phyloP scores from a whole-genome alignment of 768 basidiomycete species.

The Suillus weaverae region DNA sequence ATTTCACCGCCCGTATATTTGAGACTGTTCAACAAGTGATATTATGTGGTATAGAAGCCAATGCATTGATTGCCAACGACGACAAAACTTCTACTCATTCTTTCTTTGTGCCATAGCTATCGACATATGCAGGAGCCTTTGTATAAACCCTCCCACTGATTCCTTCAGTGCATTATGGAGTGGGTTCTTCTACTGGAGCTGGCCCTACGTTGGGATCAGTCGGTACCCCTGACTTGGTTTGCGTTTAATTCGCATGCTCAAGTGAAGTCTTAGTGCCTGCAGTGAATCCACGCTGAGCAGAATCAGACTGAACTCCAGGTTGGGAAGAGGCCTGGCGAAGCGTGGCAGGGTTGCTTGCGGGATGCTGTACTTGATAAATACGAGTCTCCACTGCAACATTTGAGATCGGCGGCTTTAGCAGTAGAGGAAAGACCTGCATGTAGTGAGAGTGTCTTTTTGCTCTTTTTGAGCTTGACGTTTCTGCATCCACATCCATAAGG shows the following conservation, averaged over 20 bases:
- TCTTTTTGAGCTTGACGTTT: conserved; percentile 23
- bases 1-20: background rate
- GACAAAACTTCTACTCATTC: background rate
- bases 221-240: conserved; percentile 8
- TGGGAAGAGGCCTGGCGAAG: background rate
- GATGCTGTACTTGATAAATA: conserved; percentile 23
- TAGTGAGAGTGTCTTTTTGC: conserved; percentile 12
- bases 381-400: conserved; percentile 27
- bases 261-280: background rate
- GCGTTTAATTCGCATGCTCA: background rate
- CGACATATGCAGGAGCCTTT: conserved; percentile 7
- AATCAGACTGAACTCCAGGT: background rate
- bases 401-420: background rate
- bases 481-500: conserved; percentile 23
- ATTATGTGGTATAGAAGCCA: background rate
- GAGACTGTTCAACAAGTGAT: no score
- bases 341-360: conserved; percentile 17
- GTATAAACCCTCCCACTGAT: conserved; percentile 13
- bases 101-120: conserved; percentile 1
- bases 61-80: background rate
- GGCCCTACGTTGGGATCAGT: conserved; percentile 3
- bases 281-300: background rate
- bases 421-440: conserved; percentile 16
- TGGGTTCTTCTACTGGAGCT: conserved; percentile 9
- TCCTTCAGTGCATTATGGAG: conserved; percentile 9